phyloP scores from a whole-genome alignment of 2,329 filamentous ascomycete genomes.

The Aspergillus sp. region DNA sequence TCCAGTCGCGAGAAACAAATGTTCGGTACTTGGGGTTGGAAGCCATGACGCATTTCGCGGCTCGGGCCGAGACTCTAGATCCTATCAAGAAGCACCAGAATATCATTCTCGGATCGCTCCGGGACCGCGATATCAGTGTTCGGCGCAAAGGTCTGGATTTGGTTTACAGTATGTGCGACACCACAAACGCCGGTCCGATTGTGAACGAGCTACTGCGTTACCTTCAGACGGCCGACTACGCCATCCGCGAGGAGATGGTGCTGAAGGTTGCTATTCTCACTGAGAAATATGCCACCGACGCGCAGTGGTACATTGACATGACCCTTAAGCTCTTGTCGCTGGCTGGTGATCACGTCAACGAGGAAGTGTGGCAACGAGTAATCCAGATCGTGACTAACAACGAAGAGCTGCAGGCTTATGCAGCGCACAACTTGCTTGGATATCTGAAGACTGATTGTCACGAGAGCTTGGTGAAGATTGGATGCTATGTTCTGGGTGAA shows the following conservation, averaged over 20 bases:
- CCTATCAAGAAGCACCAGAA: constrained; percentile 98
- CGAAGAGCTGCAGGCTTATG: constrained; percentile 95
- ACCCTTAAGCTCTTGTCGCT: constrained; percentile 91
- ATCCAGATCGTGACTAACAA: constrained; percentile 99
- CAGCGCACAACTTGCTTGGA: constrained; percentile 86
- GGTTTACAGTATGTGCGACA: constrained; percentile 99
- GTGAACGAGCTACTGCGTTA: constrained; percentile 93
- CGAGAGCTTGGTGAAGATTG: constrained; percentile 96
- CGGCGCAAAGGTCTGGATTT: constrained; percentile 92
- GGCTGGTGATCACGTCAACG: constrained; percentile 97
- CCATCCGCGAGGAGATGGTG: constrained; percentile 98
- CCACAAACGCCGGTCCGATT: constrained; percentile 88
- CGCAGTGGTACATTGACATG: constrained; percentile 99
- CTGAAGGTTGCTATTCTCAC: constrained; percentile 97
- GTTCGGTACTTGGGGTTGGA: constrained; percentile 94
- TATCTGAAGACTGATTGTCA: constrained; percentile 94
- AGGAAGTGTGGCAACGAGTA: constrained; percentile 98
- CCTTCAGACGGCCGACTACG: constrained; percentile 94
- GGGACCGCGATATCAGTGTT: constrained; percentile 96
- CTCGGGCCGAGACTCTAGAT: constrained; percentile 87
- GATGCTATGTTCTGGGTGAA: constrained; percentile 91
- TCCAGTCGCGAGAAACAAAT: constrained; percentile 95
- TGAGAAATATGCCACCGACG: constrained; percentile 96
- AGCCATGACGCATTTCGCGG: constrained; percentile 97
- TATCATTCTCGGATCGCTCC: constrained; percentile 90